Conservation (phyloP, 1,284 basidiomycete species). For the Cryptococcus wingfieldii region DNA sequence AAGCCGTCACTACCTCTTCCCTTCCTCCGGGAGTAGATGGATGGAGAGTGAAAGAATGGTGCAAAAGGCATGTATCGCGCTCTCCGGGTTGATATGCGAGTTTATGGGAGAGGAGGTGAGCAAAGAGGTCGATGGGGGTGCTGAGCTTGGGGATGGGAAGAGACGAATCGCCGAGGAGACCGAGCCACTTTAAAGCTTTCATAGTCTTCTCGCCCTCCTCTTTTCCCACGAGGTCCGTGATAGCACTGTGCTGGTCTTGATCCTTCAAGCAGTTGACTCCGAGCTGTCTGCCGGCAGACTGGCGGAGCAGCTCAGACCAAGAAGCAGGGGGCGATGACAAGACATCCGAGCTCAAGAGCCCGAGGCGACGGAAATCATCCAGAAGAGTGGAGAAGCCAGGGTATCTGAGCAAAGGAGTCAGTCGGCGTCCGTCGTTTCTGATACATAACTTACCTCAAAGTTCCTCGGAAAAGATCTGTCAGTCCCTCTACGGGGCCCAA, state of each 20-base stretch:
- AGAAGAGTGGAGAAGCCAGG: conserved; percentile 77
- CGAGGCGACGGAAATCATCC: conserved; percentile 67
- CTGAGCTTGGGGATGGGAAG: conserved; percentile 46
- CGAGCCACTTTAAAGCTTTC: conserved; percentile 60
- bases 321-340: conserved; percentile 17
- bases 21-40: conserved; percentile 8
- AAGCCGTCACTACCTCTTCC: conserved; percentile 67
- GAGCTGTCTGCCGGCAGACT: conserved; percentile 27
- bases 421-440: neutral
- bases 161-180: neutral
- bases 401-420: conserved; percentile 56
- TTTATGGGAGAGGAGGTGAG: conserved; percentile 67
- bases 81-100: conserved; percentile 70
- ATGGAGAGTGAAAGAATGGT: conserved; percentile 64
- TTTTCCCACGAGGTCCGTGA: conserved; percentile 49
- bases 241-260: conserved; percentile 27
- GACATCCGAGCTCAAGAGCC: conserved; percentile 59
- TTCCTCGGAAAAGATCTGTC: conserved; percentile 75
- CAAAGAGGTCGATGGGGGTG: conserved; percentile 72
- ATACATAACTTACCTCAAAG: conserved; percentile 59
- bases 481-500: conserved; percentile 56
- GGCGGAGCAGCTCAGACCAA: conserved; percentile 27
- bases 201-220: conserved; percentile 48
- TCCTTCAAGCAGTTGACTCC: conserved; percentile 3
- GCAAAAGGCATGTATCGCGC: conserved; percentile 80